Evolutionary conservation across 345 rosid genomes (phyloP).

Genomic region (Moringa oleifera): DNA sequence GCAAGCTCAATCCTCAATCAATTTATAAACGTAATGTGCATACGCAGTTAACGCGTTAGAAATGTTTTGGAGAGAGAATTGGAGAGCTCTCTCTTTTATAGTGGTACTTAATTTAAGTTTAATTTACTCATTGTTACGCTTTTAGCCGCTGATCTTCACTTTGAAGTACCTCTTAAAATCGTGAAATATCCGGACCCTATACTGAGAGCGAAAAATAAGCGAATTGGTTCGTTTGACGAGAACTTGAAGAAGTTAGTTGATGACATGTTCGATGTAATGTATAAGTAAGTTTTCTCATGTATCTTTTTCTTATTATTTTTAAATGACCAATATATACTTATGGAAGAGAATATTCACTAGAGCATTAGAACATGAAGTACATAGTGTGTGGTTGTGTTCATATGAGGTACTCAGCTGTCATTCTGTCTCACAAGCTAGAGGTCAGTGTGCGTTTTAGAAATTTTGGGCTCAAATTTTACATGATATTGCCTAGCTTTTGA

Average conservation of each 20-base stretch:
- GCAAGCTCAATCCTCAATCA: not conserved
- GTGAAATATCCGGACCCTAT: slow-evolving; percentile 88
- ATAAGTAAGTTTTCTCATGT: slow-evolving; percentile 53
- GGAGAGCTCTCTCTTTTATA: not conserved
- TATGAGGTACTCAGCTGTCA: too few relatives aligned
- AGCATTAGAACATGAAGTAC: too few relatives aligned
- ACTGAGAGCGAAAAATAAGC: slow-evolving; percentile 69
- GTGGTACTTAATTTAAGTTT: slow-evolving; percentile 2
- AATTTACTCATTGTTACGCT: not conserved
- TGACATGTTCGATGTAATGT: slow-evolving; percentile 93
- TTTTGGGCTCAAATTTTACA: too few relatives aligned
- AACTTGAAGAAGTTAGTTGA: slow-evolving; percentile 69
- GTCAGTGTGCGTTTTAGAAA: too few relatives aligned
- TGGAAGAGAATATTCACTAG: too few relatives aligned
- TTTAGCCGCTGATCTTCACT: slow-evolving; percentile 64
- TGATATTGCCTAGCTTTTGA: too few relatives aligned
- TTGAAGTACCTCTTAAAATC: slow-evolving; percentile 65
- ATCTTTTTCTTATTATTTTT: too few relatives aligned
- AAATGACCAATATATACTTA: too few relatives aligned
- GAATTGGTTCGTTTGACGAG: slow-evolving; percentile 64
- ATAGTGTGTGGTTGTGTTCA: too few relatives aligned
- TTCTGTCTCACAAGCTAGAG: too few relatives aligned
- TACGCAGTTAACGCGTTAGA: not conserved
- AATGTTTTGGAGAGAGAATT: not conserved
- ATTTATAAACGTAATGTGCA: not conserved